Percentiles rank a stretch among this genome's conserved stretches.
Evolutionary conservation across 2,329 filamentous ascomycete species (phyloP).

Genomic region (Cercospora berteroae): DNA sequence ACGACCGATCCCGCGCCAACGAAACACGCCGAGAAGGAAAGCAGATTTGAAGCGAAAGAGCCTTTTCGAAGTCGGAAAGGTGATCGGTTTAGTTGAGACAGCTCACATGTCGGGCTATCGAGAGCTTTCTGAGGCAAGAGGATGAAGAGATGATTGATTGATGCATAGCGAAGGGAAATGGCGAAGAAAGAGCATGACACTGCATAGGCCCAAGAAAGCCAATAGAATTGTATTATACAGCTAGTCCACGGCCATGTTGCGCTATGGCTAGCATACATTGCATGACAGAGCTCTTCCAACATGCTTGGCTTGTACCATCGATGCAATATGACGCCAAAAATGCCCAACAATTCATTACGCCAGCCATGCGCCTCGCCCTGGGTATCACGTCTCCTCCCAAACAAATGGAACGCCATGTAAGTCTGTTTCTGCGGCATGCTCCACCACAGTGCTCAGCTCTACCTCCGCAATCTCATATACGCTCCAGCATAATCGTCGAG

Average conservation of each 20-base stretch:
- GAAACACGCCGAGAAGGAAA: constrained; percentile 72
- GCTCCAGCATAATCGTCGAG: constrained; percentile 38
- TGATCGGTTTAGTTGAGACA: constrained; percentile 65
- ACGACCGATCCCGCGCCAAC: constrained; percentile 75
- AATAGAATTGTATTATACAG: constrained; percentile 8
- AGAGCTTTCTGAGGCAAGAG: not conserved
- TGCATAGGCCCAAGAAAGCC: not conserved
- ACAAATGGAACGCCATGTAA: not conserved
- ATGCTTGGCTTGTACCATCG: not conserved
- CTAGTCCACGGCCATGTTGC: not conserved
- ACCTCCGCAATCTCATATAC: constrained; percentile 23
- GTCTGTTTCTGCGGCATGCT: not conserved
- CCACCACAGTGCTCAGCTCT: not conserved
- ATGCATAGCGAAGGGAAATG: constrained; percentile 8
- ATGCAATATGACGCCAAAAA: not conserved
- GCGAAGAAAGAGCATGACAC: constrained; percentile 1
- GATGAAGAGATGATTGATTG: constrained; percentile 5
- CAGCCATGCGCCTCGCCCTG: not conserved
- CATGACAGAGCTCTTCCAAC: not conserved
- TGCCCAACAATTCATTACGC: not conserved
- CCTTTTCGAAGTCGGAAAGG: constrained; percentile 79
- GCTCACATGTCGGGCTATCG: constrained; percentile 22
- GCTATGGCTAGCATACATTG: not conserved
- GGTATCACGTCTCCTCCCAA: not conserved
- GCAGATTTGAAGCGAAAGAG: constrained; percentile 80